Evolutionary conservation across 2,329 filamentous ascomycete species (phyloP), one percentile per base, ranked within the genome.

Genomic region (Phialophora chinensis): DNA sequence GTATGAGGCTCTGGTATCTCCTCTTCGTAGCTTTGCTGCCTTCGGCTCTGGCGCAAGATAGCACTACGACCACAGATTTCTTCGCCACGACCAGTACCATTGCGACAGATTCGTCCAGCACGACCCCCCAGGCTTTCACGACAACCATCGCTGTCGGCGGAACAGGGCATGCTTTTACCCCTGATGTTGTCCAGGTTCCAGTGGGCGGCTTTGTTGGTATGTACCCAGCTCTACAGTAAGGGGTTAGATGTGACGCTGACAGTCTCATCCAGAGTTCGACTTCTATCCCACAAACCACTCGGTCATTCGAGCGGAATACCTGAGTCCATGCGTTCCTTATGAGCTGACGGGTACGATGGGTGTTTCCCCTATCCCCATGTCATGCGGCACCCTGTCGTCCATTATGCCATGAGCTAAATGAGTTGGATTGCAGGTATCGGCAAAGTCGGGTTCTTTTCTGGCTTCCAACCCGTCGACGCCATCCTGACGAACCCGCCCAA

Each of bases 271-370:
- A 53, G 62, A 68, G 44, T 90, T 87, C 75, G 79, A 83, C 49
- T 90, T 90, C 73, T 89, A 86, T 71, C 87, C 88, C 1, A 80
- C 80, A 25, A 87, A 85, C 60, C 88, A 91, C 73, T 88, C 86
- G 3, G 85, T 90, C n/a, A 85, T 86, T 6, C 82, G 86, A 57
- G 85, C 87, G 29, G 86, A 84, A 58, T 90, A 83, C 70, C 75
- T 79, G 1, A 79, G 80, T n/a, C 87, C 88, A 44, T 91, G 89
- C 66, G 84, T 89, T 50, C 88, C 88, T 0, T 88, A 86, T 65
- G 84, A 87, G 59, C 66, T 62, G 23, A 62, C 60, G 14, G 60
- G 60, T 62, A 56, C 11, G 49, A 44, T 23, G 29, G 27, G 8
- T 33, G 4, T n/a, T 27, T 10, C 10, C 8, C 31, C 10, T 38